Base-by-base conservation (phyloP, 192 early-diverging fungal species). In the Podila clonocystis region DNA sequence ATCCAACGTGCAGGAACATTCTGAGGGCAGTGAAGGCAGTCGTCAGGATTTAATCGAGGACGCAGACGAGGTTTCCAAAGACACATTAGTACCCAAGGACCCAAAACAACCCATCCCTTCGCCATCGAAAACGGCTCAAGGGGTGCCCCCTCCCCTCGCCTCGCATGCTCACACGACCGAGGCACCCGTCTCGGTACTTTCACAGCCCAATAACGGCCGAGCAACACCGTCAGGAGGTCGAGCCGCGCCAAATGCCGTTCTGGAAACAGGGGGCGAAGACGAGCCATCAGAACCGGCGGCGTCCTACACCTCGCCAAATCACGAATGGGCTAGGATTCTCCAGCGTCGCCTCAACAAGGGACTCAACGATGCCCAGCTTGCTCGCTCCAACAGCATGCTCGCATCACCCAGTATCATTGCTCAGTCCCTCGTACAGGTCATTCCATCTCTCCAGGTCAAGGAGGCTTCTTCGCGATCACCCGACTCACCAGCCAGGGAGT, bases 361-460 rank as follows among this genome's bases (percentile, higher is more conserved):
- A 58, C 70, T 80, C 29, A 72, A 34, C 48, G 77, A 80, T 45
- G 77, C 77, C 1, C 77, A 80, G 22, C 66, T 80, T 1, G 67
- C 77, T 8, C 60, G 77, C 34, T 80, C 77, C 28, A 80, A 73
- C 62, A 80, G 77, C 22, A 80, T 80, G 77, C 49, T 80, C 41
- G 77, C 77, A 3, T 80, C 77, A 2, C 77, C 77, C 29, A 80
- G 77, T 24, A 80, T 80, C 58, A 38, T 80, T 49, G 77, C 77
- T 6, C 77, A 80, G 33, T 72, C 77, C 4, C 70, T 80, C 30
- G 62, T n/a, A 1, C 77, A 80, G 34, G 77, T 73, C 26, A 79
- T 79, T 58, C 75, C 75, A 13, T 72, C 59, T n/a, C 75, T 79
- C 0, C 75, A 79, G 58, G 70, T 80, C 62, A 80, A 80, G 70